These are phyloP conservation scores for Coleophoma cylindrospora DNA, from an alignment of 2,329 filamentous ascomycete genomes.

Conservation along the genomic window DNA sequence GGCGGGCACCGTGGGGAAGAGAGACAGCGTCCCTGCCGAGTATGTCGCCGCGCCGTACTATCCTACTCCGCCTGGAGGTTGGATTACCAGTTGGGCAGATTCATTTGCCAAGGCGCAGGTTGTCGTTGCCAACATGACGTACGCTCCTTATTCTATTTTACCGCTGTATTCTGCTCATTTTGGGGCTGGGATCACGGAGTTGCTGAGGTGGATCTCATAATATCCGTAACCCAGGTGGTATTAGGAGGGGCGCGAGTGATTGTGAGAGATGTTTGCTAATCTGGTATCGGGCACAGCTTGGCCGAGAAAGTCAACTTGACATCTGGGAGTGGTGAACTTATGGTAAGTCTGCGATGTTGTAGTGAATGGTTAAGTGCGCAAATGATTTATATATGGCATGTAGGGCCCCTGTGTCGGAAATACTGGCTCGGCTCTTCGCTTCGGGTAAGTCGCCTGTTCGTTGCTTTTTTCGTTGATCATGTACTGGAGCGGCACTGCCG, in stretches of 20 bases:
- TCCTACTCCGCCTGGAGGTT: slow-evolving; percentile 49
- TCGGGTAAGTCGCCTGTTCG: not conserved
- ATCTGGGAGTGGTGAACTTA: slow-evolving; percentile 64
- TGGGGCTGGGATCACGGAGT: no score
- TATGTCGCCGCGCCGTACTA: slow-evolving; percentile 13
- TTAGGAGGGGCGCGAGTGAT: no score
- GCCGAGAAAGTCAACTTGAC: slow-evolving; percentile 79
- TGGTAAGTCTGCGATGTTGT: slow-evolving; percentile 37
- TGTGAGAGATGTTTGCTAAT: no score
- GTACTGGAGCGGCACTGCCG: not conserved
- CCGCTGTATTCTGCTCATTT: no score
- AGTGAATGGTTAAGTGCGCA: not conserved
- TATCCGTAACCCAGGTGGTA: no score
- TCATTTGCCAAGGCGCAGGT: slow-evolving; percentile 66
- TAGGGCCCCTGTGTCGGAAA: slow-evolving; percentile 65
- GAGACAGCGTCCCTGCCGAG: slow-evolving; percentile 4
- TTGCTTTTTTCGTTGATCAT: not conserved
- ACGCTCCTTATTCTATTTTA: no score
- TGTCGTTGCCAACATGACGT: slow-evolving; percentile 69
- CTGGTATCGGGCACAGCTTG: slow-evolving; percentile 26
- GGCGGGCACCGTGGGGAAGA: not conserved
- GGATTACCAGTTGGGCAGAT: slow-evolving; percentile 47
- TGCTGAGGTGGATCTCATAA: no score
- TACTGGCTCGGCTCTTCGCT: slow-evolving; percentile 63
- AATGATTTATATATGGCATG: not conserved